A percentile compares a stretch with the other conserved stretches of the same genome.
Evolutionary conservation across 179 eudicot genomes (phyloP).

Genomic region (Vitellaria paradoxa): DNA sequence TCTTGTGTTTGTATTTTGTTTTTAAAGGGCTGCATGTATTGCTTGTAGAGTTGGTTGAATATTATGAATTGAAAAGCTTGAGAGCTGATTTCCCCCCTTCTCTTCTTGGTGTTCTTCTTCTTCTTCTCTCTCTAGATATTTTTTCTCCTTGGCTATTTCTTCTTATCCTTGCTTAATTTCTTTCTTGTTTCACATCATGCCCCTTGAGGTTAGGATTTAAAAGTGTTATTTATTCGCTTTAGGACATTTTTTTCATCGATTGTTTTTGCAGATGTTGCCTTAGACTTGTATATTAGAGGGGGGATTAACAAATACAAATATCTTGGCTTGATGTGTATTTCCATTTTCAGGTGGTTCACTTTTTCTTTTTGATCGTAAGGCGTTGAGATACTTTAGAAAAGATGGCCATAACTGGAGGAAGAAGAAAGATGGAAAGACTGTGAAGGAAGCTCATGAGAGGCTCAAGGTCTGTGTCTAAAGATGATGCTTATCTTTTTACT

Average conservation of each 20-base stretch:
- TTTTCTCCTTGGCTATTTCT: too few relatives aligned
- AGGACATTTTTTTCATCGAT: constrained; percentile 1
- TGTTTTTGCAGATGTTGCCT: background rate
- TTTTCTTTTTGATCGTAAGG: constrained; percentile 73
- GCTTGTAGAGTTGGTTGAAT: too few relatives aligned
- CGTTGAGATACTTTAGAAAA: constrained; percentile 59
- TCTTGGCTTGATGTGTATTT: background rate
- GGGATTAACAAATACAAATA: background rate
- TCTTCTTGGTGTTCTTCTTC: too few relatives aligned
- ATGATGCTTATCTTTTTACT: background rate
- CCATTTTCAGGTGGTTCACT: constrained; percentile 51
- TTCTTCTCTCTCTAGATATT: too few relatives aligned
- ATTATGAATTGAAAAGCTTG: too few relatives aligned
- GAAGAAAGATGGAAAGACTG: constrained; percentile 75
- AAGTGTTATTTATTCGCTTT: background rate
- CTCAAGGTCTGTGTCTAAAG: constrained; percentile 42
- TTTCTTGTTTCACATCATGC: too few relatives aligned
- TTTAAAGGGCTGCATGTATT: too few relatives aligned
- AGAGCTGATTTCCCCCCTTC: too few relatives aligned
- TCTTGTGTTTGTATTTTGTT: too few relatives aligned
- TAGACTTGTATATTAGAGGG: too few relatives aligned
- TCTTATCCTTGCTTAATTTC: too few relatives aligned
- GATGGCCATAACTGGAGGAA: constrained; percentile 82
- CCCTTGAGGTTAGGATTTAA: too few relatives aligned
- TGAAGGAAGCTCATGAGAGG: constrained; percentile 74